Base-by-base conservation (phyloP, 2,329 filamentous ascomycete genomes). In the Verticillium longisporum region DNA sequence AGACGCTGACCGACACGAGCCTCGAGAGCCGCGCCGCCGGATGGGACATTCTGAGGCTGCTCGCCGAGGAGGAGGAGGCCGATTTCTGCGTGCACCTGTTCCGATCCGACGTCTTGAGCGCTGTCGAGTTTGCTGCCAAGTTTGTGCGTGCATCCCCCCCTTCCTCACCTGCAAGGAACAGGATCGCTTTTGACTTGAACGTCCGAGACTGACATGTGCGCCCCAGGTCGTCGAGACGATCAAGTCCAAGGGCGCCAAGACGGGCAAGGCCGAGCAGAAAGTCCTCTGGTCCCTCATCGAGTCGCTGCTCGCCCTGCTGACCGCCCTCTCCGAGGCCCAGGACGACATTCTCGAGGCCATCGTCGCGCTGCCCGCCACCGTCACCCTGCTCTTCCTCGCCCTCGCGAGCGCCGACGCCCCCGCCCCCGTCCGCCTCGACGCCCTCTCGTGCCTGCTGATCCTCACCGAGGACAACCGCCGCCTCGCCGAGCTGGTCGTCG, bases 1-100 rank as follows among this genome's bases (percentile, higher is more conserved):
- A 88, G 75, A 88, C 85, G 34, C 73, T 89, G 61, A 86, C 84
- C 31, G 87, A 90, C 68, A 75, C 80, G 41, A 84, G 79, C 61
- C 75, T 88, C 59, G 86, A 89, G 72, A 85, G 84, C 66, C 80
- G 84, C 56, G 83, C 85, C 54, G 84, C 86, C 21, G 87, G 85
- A n/a, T 90, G 87, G 87, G 82, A 83, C 13, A 87, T 89, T 65
- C 74, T 90, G 59, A 80, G 82, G 65, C 80, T 84, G 53, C 76
- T 90, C 59, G 83, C 82, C 2, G 76, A 83, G 64, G 83, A 88
- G 68, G 87, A 89, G 70, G 86, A 88, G 66, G 76, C 82, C 13
- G 87, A 88, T 67, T 89, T 89, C 62, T 87, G 85, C 64, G 75
- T 89, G 21, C 86, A 89, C 66, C 71, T 90, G 61, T 88, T 82